These are phyloP conservation scores for Macroventuria anomochaeta DNA, from an alignment of 2,329 filamentous ascomycete species.

Conservation along the genomic window DNA sequence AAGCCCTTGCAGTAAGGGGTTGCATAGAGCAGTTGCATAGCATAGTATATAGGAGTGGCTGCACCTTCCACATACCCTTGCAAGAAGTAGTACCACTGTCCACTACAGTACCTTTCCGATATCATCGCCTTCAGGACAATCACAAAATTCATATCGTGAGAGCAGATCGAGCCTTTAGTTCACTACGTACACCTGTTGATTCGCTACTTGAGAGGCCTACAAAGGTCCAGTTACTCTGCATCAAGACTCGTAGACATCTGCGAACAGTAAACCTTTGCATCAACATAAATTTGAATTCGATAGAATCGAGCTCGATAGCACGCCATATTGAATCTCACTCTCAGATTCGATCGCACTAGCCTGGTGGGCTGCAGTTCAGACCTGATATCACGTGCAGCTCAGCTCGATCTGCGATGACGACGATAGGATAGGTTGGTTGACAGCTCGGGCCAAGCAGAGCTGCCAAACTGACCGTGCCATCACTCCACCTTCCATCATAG, in stretches of 20 bases:
- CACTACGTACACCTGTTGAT: too few relatives aligned
- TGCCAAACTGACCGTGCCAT: slow-evolving; percentile 1
- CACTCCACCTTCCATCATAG: slow-evolving; percentile 19
- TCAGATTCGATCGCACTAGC: neutral
- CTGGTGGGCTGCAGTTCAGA: neutral
- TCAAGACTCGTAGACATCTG: too few relatives aligned
- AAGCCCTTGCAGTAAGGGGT: neutral
- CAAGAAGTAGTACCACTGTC: neutral
- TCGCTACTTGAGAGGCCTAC: too few relatives aligned
- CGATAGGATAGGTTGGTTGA: neutral
- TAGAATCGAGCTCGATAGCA: neutral
- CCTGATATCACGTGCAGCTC: neutral
- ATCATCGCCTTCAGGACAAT: too few relatives aligned
- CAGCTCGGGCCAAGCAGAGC: slow-evolving; percentile 3
- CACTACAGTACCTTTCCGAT: too few relatives aligned
- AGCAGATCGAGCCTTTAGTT: too few relatives aligned
- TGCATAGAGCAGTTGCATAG: neutral
- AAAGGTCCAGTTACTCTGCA: too few relatives aligned
- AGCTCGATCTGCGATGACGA: slow-evolving; percentile 18
- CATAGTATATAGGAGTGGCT: neutral
- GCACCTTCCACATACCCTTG: neutral
- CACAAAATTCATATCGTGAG: too few relatives aligned
- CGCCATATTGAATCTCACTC: neutral
- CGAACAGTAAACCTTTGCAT: neutral
- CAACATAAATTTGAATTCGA: neutral